phyloP scores from a whole-genome alignment of 768 basidiomycete genomes.

The Lactarius quietus region DNA sequence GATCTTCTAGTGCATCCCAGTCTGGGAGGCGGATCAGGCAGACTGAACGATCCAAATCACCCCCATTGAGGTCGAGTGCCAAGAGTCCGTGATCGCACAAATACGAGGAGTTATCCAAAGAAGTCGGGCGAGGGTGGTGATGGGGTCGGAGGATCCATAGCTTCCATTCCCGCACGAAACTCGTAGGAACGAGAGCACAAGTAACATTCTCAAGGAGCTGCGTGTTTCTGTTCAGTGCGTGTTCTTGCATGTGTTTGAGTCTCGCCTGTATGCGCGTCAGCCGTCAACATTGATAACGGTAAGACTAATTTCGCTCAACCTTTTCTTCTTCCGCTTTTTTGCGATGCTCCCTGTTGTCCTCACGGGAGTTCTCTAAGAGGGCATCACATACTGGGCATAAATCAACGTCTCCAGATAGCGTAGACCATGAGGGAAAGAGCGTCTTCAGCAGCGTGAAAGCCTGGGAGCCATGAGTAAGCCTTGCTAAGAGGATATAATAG shows the following conservation, averaged over 20 bases:
- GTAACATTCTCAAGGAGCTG: slow-evolving; percentile 46
- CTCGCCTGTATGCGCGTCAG: slow-evolving; percentile 43
- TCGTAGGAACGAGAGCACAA: slow-evolving; percentile 56
- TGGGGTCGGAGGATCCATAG: slow-evolving; percentile 62
- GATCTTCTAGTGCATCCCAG: slow-evolving; percentile 56
- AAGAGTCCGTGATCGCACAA: slow-evolving; percentile 66
- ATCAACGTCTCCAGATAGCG: slow-evolving; percentile 47
- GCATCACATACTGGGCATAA: slow-evolving; percentile 64
- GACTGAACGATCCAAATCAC: slow-evolving; percentile 56
- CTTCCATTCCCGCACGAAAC: slow-evolving; percentile 65
- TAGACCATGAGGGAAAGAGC: slow-evolving; percentile 64
- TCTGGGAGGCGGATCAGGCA: slow-evolving; percentile 57
- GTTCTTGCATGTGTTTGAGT: slow-evolving; percentile 60
- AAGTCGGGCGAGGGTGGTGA: slow-evolving; percentile 53
- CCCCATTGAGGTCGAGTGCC: slow-evolving; percentile 61
- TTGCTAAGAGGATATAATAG: slow-evolving; percentile 5
- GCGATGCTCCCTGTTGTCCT: slow-evolving; percentile 58
- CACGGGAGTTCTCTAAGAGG: slow-evolving; percentile 49
- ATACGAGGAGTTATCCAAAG: slow-evolving; percentile 57
- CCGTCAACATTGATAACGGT: neutral
- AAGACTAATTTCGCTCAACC: slow-evolving; percentile 37
- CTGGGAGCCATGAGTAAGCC: slow-evolving; percentile 35
- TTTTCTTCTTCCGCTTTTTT: slow-evolving; percentile 76
- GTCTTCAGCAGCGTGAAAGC: slow-evolving; percentile 51
- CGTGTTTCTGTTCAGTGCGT: slow-evolving; percentile 44